Evolutionary conservation across 371 early-diverging fungal genomes (phyloP), one percentile per base, ranked within the genome.

Genomic region (Apophysomyces ossiformis): DNA sequence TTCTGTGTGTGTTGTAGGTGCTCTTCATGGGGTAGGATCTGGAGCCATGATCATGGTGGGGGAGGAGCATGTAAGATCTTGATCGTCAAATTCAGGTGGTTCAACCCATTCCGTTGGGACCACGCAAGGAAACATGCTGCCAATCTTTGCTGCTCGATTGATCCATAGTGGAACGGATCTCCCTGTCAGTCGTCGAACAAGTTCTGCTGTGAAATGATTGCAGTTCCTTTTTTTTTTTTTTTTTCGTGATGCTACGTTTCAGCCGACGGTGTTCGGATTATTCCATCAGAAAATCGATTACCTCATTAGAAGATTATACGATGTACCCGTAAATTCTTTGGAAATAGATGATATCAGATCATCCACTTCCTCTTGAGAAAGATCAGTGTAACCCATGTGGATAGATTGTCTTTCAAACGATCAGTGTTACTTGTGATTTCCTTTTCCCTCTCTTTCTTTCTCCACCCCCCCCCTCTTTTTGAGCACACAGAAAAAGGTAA

Each of bases 61-160:
- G 16, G 54, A 50, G 21, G 35, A 26, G 16, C 21, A 50, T 32
- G 54, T 26, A 11, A 50, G 16, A 21, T 50, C 54, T 21, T 50
- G 54, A 16, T 50, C 54, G 0, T 82, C 80, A 47, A 76, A 78
- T 39, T 84, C 80, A 9, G 89, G 87, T 15, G 89, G 87, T 43
- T 86, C 89, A 7, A 89, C 76, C 89, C 89, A 89, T 62, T 84
- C 87, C 18, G 80, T 83, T 1, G 89, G 89, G 16, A 89, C 83
- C 4, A 89, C 85, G 68, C 89, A 89, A 41, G 89, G 89, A 65
- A 89, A 87, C 79, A 87, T 84, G 37, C 87, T 79, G 18, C 87
- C 89, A 21, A 89, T 58, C 63, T 85, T 86, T 15, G 89, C 89
- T 7, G 89, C 89, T 21, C 89, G 81, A 66, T 89, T 89, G 65